Base-by-base conservation (phyloP, 2,329 filamentous ascomycete species). In the Nannizziopsis barbatae region DNA sequence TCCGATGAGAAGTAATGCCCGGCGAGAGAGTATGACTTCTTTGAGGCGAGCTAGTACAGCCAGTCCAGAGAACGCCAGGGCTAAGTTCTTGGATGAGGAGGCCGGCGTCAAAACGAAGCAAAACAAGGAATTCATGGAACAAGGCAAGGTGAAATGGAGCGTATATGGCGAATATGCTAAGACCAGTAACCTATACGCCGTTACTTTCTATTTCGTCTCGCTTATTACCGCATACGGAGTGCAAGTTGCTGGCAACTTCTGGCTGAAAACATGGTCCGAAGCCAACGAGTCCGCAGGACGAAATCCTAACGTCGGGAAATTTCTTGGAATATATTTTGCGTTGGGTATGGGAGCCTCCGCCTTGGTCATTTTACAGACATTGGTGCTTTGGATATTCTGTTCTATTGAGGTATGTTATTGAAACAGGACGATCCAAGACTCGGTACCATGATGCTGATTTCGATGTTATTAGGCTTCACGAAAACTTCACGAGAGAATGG, bases 321-420 rank as follows among this genome's bases (percentile, higher is more conserved):
- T 88, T 62, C 85, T 98, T 61, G 87, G 90, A 50, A 80, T 98
- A 55, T 98, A 98, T 70, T 92, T 98, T 67, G 87, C 84, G 12
- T 86, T 98, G 66, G 93, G 92, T 42, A 77, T 98, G 45, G 90
- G 90, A 30, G 83, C 86, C 20, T 84, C 92, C 36, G 75, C 79
- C 38, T 73, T 98, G 54, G 90, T 93, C 2, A 87, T 96, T 37
- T 62, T 93, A 27, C 92, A 96, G 68, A 96, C 90, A 5, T 71
- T 98, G 57, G 88, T 98, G 55, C 74, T 98, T 22, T 98, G 92
- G 92, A 96, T 98, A 56, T 96, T 98, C 71, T 98, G 93, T 70
- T 96, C 92, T 3, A 98, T 98, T 54, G 92, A 98, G 77, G 84
- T 86, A 72, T 31, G 40, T 47, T 37, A 43, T 14, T 27, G 22